Evolutionary conservation across 805 yeast genomes (phyloP).

Genomic region (Candida hungchunana): DNA sequence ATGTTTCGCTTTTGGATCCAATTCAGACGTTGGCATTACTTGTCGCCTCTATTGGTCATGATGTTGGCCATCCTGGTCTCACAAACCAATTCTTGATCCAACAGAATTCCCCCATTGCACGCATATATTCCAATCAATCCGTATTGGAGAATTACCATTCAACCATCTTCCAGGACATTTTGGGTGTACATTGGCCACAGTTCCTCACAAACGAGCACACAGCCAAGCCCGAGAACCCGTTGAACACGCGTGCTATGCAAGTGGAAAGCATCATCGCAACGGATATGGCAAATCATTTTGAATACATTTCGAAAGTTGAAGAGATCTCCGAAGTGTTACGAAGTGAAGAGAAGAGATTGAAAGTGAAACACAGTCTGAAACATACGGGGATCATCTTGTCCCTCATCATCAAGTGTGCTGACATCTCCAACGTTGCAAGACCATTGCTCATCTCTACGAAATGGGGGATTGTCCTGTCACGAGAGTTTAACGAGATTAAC

Average conservation of each 20-base stretch:
- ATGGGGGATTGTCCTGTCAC: constrained; percentile 80
- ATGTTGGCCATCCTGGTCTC: constrained; percentile 95
- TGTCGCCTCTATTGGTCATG: constrained; percentile 90
- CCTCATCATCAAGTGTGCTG: constrained; percentile 87
- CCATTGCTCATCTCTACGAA: constrained; percentile 69
- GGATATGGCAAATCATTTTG: constrained; percentile 88
- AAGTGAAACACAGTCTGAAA: constrained; percentile 17
- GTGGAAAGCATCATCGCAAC: constrained; percentile 66
- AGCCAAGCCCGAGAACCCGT: constrained; percentile 10
- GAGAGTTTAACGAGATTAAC: constrained; percentile 71
- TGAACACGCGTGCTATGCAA: constrained; percentile 25
- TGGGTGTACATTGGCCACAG: constrained; percentile 50
- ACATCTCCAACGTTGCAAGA: constrained; percentile 88
- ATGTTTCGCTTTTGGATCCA: constrained; percentile 24
- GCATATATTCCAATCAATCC: constrained; percentile 57
- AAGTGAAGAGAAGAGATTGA: constrained; percentile 11
- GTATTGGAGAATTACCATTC: constrained; percentile 83
- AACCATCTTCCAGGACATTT: constrained; percentile 51
- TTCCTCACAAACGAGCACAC: constrained; percentile 23
- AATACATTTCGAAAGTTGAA: constrained; percentile 55
- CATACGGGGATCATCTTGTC: constrained; percentile 48
- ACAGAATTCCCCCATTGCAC: constrained; percentile 59
- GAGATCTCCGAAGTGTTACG: constrained; percentile 25
- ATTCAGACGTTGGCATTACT: constrained; percentile 56
- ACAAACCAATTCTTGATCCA: constrained; percentile 68